Base-by-base conservation (phyloP, 2,329 filamentous ascomycete species). In the Penicillium sp. region DNA sequence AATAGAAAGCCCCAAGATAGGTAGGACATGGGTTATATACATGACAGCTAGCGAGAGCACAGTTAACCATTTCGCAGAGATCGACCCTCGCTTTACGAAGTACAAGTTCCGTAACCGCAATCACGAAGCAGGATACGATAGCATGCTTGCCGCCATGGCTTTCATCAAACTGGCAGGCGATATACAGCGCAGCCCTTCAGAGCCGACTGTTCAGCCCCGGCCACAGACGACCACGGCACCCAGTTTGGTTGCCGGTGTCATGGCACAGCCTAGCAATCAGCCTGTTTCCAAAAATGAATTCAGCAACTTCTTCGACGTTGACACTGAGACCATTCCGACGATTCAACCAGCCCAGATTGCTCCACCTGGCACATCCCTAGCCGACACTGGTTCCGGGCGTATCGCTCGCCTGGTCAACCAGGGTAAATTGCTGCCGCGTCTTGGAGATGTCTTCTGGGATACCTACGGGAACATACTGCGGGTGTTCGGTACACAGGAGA, bases 121-220 rank as follows among this genome's bases (percentile, higher is more conserved):
- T 13, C 85, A 88, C 57, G 85, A 88, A 72, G 85, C 85, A 17
- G 85, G 85, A 8, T 88, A 83, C 61, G 85, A 88, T 68, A 86
- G 83, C 69, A 78, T 83, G 59, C 74, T 87, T 23, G 86, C 85
- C 0, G 85, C 84, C 2, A 80, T 81, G 55, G 77, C 86, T 27
- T 82, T 85, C 62, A 77, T 87, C 51, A 79, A 81, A 53, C 74
- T 87, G 4, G 80, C 82, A 9, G 75, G 80, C 1, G 82, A 82
- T 62, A 73, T 86, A 4, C 77, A 59, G 5, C 33, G 42, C 25
- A 54, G 45, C 9, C n/a, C 33, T 25, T 23, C 42, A 23, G 17
- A 41, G 19, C 33, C n/a, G 33, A 8, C 31, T 1, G 31, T 42
- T 10, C 41, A 41, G 27, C 10, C 31, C 21, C 23, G 21, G 12